Conservation (phyloP, 495 filamentous ascomycete species). For the Lentithecium fluviatile region DNA sequence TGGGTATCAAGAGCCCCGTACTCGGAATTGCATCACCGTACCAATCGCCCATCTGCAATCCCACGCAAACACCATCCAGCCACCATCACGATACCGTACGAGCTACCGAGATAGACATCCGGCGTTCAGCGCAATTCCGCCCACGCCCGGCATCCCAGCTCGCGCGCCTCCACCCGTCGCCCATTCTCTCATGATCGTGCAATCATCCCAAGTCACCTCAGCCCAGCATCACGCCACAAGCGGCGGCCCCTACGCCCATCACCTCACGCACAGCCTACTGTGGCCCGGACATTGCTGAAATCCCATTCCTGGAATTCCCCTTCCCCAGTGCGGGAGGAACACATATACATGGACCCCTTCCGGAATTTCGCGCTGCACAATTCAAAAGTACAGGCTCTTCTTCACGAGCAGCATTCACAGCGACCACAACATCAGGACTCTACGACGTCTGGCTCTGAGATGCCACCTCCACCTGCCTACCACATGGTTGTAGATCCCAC, state of each 20-base stretch:
- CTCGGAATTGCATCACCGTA: too few relatives aligned
- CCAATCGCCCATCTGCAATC: too few relatives aligned
- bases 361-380: background rate
- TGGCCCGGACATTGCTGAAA: background rate
- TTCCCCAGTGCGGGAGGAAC: background rate
- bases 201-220: background rate
- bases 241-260: background rate
- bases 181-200: too few relatives aligned
- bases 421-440: background rate
- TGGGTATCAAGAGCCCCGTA: too few relatives aligned
- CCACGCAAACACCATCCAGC: too few relatives aligned
- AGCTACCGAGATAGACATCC: too few relatives aligned
- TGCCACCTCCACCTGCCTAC: conserved; percentile 19
- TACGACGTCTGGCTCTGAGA: background rate
- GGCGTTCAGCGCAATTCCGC: too few relatives aligned
- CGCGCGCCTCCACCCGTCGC: too few relatives aligned
- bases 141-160: too few relatives aligned
- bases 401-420: background rate
- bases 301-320: background rate
- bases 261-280: background rate
- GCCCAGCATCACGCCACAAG: conserved; percentile 1
- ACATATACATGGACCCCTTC: background rate
- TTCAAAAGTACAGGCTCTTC: background rate
- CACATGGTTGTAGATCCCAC: conserved; percentile 15
- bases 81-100: too few relatives aligned